Evolutionary conservation across 495 filamentous ascomycete genomes (phyloP), one percentile per base, ranked within the genome.

Genomic region (Aspergillus baeticus): DNA sequence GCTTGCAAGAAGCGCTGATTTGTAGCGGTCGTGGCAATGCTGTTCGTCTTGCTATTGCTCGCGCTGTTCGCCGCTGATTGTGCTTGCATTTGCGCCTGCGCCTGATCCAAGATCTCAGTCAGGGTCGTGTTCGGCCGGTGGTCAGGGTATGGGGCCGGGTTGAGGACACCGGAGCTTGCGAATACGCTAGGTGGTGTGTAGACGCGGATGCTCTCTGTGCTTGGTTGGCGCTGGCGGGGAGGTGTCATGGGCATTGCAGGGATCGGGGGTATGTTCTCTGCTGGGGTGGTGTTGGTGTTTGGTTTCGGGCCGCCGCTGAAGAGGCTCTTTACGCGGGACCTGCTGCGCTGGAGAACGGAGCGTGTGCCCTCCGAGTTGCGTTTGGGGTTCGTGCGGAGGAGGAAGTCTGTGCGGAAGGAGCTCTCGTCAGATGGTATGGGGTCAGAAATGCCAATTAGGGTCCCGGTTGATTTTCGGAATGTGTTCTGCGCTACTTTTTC

Each of bases 191-290:
- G 82, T 51, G 89, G 87, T 5, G 85, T 83, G 68, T 87, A 90
- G 13, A 91, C 78, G 58, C 84, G 82, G 63, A 90, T 90, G 68
- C 81, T 86, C 66, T 87, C 83, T 31, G 71, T 80, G 60, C 85
- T 87, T 1, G 77, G 75, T 63, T 84, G 77, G 2, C 81, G 73
- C 38, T 76, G 65, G n/a, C 58, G 51, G 4, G 72, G 67, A 0
- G 72, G 68, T 21, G 75, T 69, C 35, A 70, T 35, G 1, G 72
- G 71, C 45, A 63, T 14, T 8, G 34, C 41, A 1, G 72, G 71
- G 39, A 63, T 13, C 6, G 51, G 39, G 3, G 57, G 63, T 29
- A 52, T 43, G 34, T 51, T 18, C 15, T 46, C 48, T 15, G 49
- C 10, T 37, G 42, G 34, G 44, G 21, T 14, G 13, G n/a, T 20